These are phyloP conservation scores for Chloris gayana DNA, from an alignment of 176 grass and related monocot species.

Conservation along the genomic window DNA sequence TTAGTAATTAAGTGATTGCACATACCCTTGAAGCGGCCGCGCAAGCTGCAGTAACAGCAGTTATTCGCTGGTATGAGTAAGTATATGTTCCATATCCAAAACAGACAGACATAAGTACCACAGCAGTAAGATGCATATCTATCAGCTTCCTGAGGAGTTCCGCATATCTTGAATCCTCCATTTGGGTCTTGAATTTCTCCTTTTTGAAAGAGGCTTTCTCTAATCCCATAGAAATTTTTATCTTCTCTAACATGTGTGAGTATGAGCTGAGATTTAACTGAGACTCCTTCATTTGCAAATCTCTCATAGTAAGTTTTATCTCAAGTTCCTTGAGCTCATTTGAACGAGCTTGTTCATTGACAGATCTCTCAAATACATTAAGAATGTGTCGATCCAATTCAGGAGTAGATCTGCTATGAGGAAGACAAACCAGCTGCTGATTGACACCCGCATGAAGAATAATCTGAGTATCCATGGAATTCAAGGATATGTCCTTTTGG, in stretches of 20 bases:
- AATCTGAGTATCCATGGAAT: constrained; percentile 39
- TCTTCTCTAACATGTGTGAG: constrained; percentile 64
- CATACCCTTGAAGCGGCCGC: constrained; percentile 57
- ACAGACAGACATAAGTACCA: constrained; percentile 79
- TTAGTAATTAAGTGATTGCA: background rate
- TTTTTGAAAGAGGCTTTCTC: constrained; percentile 80
- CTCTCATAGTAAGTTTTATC: constrained; percentile 68
- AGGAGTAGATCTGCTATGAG: constrained; percentile 45
- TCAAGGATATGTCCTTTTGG: constrained; percentile 22
- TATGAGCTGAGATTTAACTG: constrained; percentile 67
- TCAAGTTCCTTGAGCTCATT: constrained; percentile 93
- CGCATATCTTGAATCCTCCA: constrained; percentile 61
- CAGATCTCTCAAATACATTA: constrained; percentile 72
- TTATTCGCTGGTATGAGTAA: constrained; percentile 79
- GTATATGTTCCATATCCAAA: constrained; percentile 78
- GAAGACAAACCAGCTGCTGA: constrained; percentile 55
- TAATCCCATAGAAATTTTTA: constrained; percentile 75
- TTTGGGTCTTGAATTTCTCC: constrained; percentile 80
- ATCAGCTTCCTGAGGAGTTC: constrained; percentile 72
- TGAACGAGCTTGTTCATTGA: constrained; percentile 74
- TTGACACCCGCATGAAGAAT: constrained; percentile 44
- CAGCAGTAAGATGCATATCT: constrained; percentile 77
- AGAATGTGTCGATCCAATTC: constrained; percentile 52
- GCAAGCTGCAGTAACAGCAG: constrained; percentile 68
- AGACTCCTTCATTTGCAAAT: constrained; percentile 67